Base-by-base conservation (phyloP, 768 basidiomycete species). In the Pulveroboletus sp. region DNA sequence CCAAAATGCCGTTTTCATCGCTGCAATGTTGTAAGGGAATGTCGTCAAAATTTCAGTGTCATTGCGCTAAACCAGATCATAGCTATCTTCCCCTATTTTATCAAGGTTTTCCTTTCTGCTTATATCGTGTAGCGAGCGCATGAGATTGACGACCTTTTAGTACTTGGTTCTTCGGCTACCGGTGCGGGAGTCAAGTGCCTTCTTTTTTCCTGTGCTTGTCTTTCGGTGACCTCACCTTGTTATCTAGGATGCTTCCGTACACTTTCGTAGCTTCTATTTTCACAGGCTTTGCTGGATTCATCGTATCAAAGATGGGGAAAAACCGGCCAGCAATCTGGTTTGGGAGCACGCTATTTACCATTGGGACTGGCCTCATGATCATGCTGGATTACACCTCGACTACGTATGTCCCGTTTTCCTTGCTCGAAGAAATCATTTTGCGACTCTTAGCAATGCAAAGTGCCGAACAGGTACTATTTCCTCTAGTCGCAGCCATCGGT, bases 341-440 rank as follows among this genome's bases (percentile, higher is more conserved):
- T 14, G 71, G 77, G 3, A 87, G 75, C 66, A 77, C 75, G 0
- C 45, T 81, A 11, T 79, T 86, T 57, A 66, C 80, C 4, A 45
- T 89, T 4, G 87, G 87, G 1, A 79, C 74, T 59, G 87, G 88
- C 2, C 73, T 90, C 41, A 85, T 89, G 84, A 86, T 72, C 27
- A 79, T 74, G 73, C 65, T 91, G 42, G 79, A 82, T 58, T 75
- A 77, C 14, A 67, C 63, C 6, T 85, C 87, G 0, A 77, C 74
- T 42, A 69, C 50, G 78, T 77, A 49, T 29, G 75, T 52, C 20
- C n/a, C 38, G 14, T 40, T 52, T 24, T 19, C 40, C 16, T 40
- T 47, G 32, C 20, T 44, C 14, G 8, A 6, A 21, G n/a, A n/a
- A 12, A 19, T 20, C 35, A 1, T 1, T 29, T 38, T 47, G n/a